Base-by-base conservation (phyloP, 2,329 filamentous ascomycete species). In the Colletotrichum sp. region DNA sequence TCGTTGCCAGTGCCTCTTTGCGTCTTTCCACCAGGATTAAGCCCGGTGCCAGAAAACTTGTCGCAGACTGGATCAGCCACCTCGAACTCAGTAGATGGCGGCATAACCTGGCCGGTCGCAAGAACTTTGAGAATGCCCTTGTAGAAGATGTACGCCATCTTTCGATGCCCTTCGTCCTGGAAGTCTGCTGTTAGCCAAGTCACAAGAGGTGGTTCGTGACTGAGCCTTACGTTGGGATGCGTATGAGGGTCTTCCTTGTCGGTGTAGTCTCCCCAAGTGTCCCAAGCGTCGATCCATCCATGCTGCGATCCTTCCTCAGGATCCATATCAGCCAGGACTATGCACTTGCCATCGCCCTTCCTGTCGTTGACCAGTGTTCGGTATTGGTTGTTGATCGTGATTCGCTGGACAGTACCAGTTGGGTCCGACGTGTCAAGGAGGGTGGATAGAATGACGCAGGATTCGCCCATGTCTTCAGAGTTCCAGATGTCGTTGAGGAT, bases 371-470 rank as follows among this genome's bases (percentile, higher is more conserved):
- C 65, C 26, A 69, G 30, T 14, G n/a, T 18, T 24, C 65, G 32
- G 52, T 69, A 69, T 13, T 58, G 43, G n/a, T 34, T 26, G 16
- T 69, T 69, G n/a, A 69, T 52, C 13, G 24, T 63, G 79, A 81
- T 52, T 21, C 43, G 43, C n/a, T 80, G 55, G 55, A 58, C 55
- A 28, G 24, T 52, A 0, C 55, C 55, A 2, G 55, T 58, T 18
- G 55, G 55, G 55, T 28, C 26, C 24, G 55, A 58, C 2, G 55
- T 58, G 43, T 52, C 43, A 2, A 52, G 43, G 3, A 52, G 43
- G 4, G 43, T 52, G n/a, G 43, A 52, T 0, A 52, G 43, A 2
- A 52, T 52, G 3, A 52, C 43, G 13, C 43, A 52, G 6, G 43
- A 52, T 52, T 52, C 43, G 3, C 43, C 43, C 43, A 52, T 52